phyloP scores from a whole-genome alignment of 2,329 filamentous ascomycete species.

The Gaeumannomyces sp. region DNA sequence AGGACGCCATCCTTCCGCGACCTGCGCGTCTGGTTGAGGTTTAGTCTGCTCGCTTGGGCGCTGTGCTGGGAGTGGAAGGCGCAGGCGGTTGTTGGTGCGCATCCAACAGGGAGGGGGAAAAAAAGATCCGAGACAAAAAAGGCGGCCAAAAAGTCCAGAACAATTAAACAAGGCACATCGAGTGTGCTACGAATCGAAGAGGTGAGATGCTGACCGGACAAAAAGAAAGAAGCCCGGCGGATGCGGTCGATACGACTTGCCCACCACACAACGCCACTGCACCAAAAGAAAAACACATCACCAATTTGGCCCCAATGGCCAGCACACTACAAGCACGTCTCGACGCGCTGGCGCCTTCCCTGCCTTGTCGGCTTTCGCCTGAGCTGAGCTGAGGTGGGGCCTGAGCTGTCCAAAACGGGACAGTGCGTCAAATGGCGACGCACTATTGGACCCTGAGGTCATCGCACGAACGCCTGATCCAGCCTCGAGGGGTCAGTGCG shows the following conservation, averaged over 20 bases:
- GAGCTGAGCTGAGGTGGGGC: neutral
- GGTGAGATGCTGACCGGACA: neutral
- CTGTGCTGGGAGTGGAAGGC: neutral
- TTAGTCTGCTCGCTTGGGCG: neutral
- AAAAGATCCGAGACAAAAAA: neutral
- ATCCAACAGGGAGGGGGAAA: neutral
- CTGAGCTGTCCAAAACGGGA: neutral
- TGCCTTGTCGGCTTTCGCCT: neutral
- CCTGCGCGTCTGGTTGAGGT: conserved; percentile 10
- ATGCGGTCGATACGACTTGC: neutral
- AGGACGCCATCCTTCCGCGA: conserved; percentile 29
- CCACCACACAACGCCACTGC: neutral
- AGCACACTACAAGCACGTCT: neutral
- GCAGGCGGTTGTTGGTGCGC: neutral
- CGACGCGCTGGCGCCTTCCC: neutral
- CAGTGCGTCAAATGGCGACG: neutral
- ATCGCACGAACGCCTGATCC: neutral
- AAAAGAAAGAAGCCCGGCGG: neutral
- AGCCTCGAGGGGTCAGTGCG: neutral
- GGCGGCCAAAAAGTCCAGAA: neutral
- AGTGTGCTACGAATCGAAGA: neutral
- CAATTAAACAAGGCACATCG: neutral
- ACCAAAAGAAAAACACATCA: neutral
- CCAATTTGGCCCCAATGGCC: neutral
- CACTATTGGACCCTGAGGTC: neutral